Base-by-base conservation (phyloP, 225 moss, liverwort and hornwort species). In the Physcomitrium patens region DNA sequence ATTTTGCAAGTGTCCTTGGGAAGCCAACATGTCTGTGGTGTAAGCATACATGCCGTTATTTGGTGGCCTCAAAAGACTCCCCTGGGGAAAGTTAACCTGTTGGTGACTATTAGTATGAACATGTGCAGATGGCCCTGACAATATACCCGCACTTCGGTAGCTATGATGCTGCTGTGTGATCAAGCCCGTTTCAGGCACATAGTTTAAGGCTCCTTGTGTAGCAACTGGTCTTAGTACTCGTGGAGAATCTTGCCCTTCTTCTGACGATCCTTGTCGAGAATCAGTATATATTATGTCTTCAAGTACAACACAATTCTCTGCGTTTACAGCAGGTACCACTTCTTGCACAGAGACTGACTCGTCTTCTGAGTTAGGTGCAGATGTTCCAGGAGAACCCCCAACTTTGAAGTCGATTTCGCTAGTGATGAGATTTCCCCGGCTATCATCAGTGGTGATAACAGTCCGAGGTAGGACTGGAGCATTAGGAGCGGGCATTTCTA, bases 101-200 rank as follows among this genome's bases (percentile, higher is more conserved):
- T 76, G 83, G 79, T 78, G 81, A 9, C 81, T 85, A 71, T 82
- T 82, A 31, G 72, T 71, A 51, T 85, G 87, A 45, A 81, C 63
- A 60, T 85, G 87, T 60, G 78, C 65, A 67, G 84, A 78, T 26
- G 85, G 78, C 14, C 67, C 80, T 58, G 31, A 70, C 45, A 73
- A 46, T 60, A 77, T 26, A 64, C 69, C 61, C 54, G 64, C 3
- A 56, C 64, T 42, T 65, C 77, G 69, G 61, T 73, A 28, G 44
- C 67, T 55, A 59, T 72, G 78, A 59, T 74, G 84, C 57, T 68
- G 42, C 31, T 37, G 79, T 77, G 84, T 37, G 65, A 69, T 37
- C n/a, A 72, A 49, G 27, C 83, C 86, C 5, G 60, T 64, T 45
- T 43, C 71, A 53, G 83, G 76, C 18, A 56, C 61, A 69, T 75